Conservation (phyloP, 345 rosid genomes). For the Schrenkiella parvula region DNA sequence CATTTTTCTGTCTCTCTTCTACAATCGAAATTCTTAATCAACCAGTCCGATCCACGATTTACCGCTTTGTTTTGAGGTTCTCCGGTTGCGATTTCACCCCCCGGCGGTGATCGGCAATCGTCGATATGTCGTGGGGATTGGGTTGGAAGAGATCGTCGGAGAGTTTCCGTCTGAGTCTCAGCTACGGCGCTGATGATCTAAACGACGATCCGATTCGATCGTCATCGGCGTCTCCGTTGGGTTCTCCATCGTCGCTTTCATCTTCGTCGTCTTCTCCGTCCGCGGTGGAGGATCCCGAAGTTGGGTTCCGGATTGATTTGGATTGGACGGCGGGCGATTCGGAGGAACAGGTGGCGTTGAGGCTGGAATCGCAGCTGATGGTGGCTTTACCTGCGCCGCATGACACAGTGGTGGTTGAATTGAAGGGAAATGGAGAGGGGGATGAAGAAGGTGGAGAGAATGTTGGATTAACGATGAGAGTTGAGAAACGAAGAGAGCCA, state of each 20-base stretch:
- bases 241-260: constrained; percentile 43
- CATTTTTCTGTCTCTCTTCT: background rate
- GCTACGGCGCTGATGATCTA: constrained; percentile 66
- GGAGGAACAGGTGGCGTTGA: constrained; percentile 85
- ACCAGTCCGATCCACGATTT: background rate
- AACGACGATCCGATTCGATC: constrained; percentile 46
- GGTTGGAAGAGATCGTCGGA: constrained; percentile 96
- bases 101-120: constrained; percentile 26
- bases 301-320: constrained; percentile 65
- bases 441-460: constrained; percentile 27
- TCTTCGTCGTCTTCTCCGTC: constrained; percentile 34
- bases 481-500: constrained; percentile 79
- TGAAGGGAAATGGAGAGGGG: constrained; percentile 30
- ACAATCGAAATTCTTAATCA: background rate
- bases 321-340: constrained; percentile 95
- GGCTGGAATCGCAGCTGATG: constrained; percentile 88
- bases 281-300: constrained; percentile 55
- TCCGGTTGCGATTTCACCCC: constrained; percentile 10
- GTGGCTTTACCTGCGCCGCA: constrained; percentile 86
- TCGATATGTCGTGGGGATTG: constrained; percentile 87
- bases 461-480: constrained; percentile 71
- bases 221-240: constrained; percentile 39
- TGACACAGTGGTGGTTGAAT: constrained; percentile 64
- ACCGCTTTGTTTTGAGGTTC: background rate
- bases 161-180: constrained; percentile 65